Base-by-base conservation (phyloP, 257 asterid genomes). In the Solanum chilense region DNA sequence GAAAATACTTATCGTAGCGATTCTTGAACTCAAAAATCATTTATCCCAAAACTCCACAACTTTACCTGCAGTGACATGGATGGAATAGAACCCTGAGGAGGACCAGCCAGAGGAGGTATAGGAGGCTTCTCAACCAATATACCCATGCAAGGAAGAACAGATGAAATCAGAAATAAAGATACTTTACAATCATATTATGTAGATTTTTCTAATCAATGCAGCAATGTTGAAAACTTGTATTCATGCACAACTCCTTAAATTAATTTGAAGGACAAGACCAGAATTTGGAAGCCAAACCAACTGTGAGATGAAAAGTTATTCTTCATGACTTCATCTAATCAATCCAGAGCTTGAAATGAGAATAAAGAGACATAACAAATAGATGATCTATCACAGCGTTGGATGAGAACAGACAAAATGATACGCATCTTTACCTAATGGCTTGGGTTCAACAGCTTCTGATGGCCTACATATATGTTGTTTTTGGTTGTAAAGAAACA, bases 1-100 rank as follows among this genome's bases (percentile, higher is more conserved):
- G 7, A 41, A 37, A 18, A 5, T 62, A 75, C 44, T 85, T n/a
- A 85, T 85, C 14, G n/a, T 5, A 81, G 39, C 18, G 33, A 74
- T 71, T 39, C 10, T 31, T 39, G 5, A 88, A 71, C 39, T 71
- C 49, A 85, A 68, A 41, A 52, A n/a, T 86, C 82, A 86, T 37
- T 75, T 21, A 69, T 75, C 86, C 80, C 18, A 80, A 84, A 69
- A 45, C 37, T 47, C 42, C 76, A 84, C 89, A 80, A 87, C 47
- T 94, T 90, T 93, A 96, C 98, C 90, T 94, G 99, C 94, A 92
- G 88, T 16, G 95, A 78, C 96, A 93, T 91, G 88, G 99, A 92
- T 21, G 95, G 95, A 91, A 88, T 90, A 88, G 95, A 91, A 92
- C 87, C 92, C 83, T 94, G 96, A 66, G 93, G 91, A 85, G 98